phyloP scores from a whole-genome alignment of 2,329 filamentous ascomycete species.

The Neofusicoccum umdonicola region DNA sequence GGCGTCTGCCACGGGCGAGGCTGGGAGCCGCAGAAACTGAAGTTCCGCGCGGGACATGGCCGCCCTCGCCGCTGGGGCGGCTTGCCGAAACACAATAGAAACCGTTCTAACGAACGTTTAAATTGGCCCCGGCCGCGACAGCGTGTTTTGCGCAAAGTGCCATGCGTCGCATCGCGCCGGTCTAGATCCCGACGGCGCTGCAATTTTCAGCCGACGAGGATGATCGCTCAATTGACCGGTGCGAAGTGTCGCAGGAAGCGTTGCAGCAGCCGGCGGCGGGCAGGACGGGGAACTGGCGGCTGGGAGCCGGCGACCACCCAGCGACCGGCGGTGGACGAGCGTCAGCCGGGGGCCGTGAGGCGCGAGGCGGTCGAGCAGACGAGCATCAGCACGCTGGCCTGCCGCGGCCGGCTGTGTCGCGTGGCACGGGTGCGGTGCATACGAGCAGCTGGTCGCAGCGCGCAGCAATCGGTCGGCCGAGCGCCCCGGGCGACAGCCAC shows the following conservation, averaged over 20 bases:
- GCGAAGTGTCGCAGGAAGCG: not conserved
- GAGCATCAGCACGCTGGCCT: not conserved
- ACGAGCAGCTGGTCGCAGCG: not conserved
- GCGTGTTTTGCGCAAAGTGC: constrained; percentile 8
- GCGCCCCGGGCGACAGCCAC: not conserved
- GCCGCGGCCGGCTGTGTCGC: constrained; percentile 3
- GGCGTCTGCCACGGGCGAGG: not conserved
- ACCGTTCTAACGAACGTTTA: constrained; percentile 13
- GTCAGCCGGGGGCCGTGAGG: not conserved
- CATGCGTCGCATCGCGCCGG: not conserved
- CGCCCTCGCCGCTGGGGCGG: not conserved
- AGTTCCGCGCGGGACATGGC: constrained; percentile 3
- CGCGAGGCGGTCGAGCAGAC: not conserved
- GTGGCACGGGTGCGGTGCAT: constrained; percentile 5
- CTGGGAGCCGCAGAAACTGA: not conserved
- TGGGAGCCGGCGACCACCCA: not conserved
- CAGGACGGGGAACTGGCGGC: not conserved
- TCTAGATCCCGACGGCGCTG: constrained; percentile 5
- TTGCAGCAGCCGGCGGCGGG: not conserved
- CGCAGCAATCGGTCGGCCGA: constrained; percentile 3
- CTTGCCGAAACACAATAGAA: constrained; percentile 8
- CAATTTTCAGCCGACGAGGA: constrained; percentile 2
- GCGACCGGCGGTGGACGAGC: not conserved
- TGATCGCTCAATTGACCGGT: not conserved
- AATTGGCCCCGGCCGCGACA: constrained; percentile 1